A percentile compares a stretch with the other conserved stretches of the same genome.
These are phyloP conservation scores for Globisporangium parvum DNA, from an alignment of 352 stramenopile genomes.

Conservation along the genomic window DNA sequence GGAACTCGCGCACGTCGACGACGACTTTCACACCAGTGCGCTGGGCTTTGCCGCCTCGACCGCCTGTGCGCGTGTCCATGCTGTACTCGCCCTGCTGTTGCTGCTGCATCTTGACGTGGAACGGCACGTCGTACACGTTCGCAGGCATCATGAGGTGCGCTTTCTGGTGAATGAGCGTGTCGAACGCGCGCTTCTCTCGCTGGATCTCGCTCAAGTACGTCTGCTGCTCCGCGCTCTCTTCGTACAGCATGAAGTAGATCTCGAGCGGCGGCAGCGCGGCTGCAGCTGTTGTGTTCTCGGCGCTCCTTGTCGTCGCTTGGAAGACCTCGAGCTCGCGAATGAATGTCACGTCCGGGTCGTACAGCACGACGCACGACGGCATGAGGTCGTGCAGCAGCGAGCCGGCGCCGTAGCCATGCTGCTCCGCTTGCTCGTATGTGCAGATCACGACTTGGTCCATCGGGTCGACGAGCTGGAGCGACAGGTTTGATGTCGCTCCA, in stretches of 20 bases:
- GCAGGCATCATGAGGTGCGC: constrained; percentile 84
- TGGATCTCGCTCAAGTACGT: constrained; percentile 92
- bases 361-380: constrained; percentile 91
- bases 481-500: constrained; percentile 23
- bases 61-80: constrained; percentile 75
- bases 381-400: constrained; percentile 87
- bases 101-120: constrained; percentile 65
- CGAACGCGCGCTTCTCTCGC: constrained; percentile 95
- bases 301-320: constrained; percentile 41
- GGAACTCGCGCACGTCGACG: constrained; percentile 97
- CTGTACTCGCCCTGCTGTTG: constrained; percentile 59
- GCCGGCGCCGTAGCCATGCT: constrained; percentile 47
- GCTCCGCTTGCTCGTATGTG: constrained; percentile 73
- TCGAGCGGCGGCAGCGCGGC: constrained; percentile 28
- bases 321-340: constrained; percentile 95
- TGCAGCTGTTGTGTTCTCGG: neutral
- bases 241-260: constrained; percentile 96
- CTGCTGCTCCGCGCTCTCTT: constrained; percentile 95
- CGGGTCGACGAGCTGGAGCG: constrained; percentile 42
- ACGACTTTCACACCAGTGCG: constrained; percentile 64
- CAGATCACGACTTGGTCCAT: constrained; percentile 58
- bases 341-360: constrained; percentile 93
- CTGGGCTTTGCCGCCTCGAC: constrained; percentile 30
- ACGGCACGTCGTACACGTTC: constrained; percentile 82
- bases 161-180: constrained; percentile 95